Evolutionary conservation across 108 stramenopile genomes (phyloP).

Genomic region (Cyclotella kingstonii): DNA sequence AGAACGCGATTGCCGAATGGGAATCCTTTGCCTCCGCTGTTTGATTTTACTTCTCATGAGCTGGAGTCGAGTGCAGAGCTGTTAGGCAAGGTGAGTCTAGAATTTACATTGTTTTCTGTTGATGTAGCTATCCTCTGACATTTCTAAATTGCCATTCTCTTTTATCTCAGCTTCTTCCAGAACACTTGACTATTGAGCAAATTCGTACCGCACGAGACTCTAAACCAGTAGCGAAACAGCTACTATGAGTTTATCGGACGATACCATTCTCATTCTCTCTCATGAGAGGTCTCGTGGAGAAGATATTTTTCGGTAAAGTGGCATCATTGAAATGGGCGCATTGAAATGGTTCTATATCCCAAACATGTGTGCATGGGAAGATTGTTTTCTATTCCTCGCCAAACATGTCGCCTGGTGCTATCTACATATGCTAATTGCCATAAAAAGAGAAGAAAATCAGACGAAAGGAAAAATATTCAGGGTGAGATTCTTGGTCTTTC

Average conservation of each 20-base stretch:
- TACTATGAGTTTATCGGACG: not conserved
- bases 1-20: constrained; percentile 79
- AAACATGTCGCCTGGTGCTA: too few relatives aligned
- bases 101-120: not conserved
- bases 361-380: too few relatives aligned
- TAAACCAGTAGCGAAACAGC: constrained; percentile 13
- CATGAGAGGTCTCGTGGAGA: too few relatives aligned
- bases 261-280: too few relatives aligned
- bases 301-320: too few relatives aligned
- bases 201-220: constrained; percentile 8
- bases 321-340: too few relatives aligned
- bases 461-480: too few relatives aligned
- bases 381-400: too few relatives aligned
- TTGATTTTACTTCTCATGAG: constrained; percentile 90
- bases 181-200: constrained; percentile 23
- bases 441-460: too few relatives aligned
- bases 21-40: constrained; percentile 75
- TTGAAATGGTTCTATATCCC: too few relatives aligned
- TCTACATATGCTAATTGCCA: too few relatives aligned
- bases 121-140: not conserved
- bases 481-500: too few relatives aligned
- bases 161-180: constrained; percentile 17
- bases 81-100: constrained; percentile 49
- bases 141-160: not conserved
- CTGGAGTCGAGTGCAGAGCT: constrained; percentile 55